These are phyloP conservation scores for Colletotrichum spinosum DNA, from an alignment of 2,329 filamentous ascomycete species.

Conservation along the genomic window DNA sequence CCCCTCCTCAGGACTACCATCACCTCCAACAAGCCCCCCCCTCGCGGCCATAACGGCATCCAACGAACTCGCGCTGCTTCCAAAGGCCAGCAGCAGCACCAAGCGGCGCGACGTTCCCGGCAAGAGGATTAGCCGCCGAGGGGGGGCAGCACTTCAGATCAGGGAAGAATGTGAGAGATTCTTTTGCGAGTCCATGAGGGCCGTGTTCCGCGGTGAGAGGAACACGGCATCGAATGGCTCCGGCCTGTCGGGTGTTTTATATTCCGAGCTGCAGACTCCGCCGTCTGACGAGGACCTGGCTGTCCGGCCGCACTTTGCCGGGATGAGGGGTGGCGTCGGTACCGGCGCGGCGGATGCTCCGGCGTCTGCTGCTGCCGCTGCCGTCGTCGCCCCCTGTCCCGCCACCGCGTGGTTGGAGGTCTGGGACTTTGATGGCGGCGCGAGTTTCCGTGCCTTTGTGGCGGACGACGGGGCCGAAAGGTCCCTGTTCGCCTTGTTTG, in stretches of 20 bases:
- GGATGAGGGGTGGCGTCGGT: constrained; percentile 18
- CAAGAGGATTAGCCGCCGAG: constrained; percentile 66
- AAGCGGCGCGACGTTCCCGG: constrained; percentile 54
- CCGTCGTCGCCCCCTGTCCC: constrained; percentile 38
- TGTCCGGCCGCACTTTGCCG: constrained; percentile 43
- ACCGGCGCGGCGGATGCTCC: too few relatives aligned
- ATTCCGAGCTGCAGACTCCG: constrained; percentile 64
- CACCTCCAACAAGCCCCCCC: constrained; percentile 89
- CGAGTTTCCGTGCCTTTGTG: constrained; percentile 88
- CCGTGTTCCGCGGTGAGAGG: constrained; percentile 97
- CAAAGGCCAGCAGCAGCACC: constrained; percentile 58
- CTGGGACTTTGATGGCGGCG: constrained; percentile 87
- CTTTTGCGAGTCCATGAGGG: constrained; percentile 96
- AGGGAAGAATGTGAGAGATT: constrained; percentile 99
- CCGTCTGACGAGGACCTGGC: constrained; percentile 61
- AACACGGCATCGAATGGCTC: constrained; percentile 80
- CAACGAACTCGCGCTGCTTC: constrained; percentile 74
- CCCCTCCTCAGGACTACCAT: constrained; percentile 84
- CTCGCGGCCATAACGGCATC: constrained; percentile 78
- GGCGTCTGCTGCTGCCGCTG: not conserved
- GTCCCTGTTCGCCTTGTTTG: constrained; percentile 90
- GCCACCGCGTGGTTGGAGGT: constrained; percentile 77
- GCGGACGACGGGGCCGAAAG: constrained; percentile 76
- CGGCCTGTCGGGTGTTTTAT: constrained; percentile 82
- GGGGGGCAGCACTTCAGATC: constrained; percentile 96